Conservation (phyloP, 2,329 filamentous ascomycete species). For the Penicillium frequentans region DNA sequence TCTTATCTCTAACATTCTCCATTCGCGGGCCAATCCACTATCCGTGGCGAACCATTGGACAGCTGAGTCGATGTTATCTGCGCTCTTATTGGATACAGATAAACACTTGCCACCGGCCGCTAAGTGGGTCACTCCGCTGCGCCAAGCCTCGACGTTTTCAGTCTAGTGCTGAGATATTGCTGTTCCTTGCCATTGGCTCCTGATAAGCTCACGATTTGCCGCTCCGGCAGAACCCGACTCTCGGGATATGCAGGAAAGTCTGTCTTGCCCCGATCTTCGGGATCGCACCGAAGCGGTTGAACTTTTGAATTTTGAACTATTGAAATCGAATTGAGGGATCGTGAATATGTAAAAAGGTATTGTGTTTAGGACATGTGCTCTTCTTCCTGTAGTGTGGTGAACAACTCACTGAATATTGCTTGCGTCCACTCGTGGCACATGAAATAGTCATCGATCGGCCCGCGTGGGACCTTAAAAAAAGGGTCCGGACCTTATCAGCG, state of each 20-base stretch:
- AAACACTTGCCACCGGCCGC: constrained; percentile 19
- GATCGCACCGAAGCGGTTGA: neutral
- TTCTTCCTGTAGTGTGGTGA: neutral
- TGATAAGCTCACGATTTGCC: constrained; percentile 12
- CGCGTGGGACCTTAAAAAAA: constrained; percentile 5
- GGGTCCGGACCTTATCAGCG: neutral
- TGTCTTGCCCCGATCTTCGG: neutral
- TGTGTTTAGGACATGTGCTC: neutral
- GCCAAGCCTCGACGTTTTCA: neutral
- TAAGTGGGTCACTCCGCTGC: constrained; percentile 4
- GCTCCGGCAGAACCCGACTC: constrained; percentile 5
- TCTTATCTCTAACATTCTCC: neutral
- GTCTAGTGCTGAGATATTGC: constrained; percentile 2
- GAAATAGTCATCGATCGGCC: constrained; percentile 9
- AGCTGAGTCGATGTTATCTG: neutral
- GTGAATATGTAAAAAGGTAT: no score
- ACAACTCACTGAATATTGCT: neutral
- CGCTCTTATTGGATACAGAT: constrained; percentile 25
- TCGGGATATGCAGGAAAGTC: constrained; percentile 7
- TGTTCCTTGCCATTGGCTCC: constrained; percentile 4
- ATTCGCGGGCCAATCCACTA: neutral
- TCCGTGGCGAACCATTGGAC: constrained; percentile 4
- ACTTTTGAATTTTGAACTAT: neutral
- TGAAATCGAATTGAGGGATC: no score
- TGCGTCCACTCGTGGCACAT: neutral